Evolutionary conservation across 2,329 filamentous ascomycete genomes (phyloP).

Genomic region (Epichloe baconii): DNA sequence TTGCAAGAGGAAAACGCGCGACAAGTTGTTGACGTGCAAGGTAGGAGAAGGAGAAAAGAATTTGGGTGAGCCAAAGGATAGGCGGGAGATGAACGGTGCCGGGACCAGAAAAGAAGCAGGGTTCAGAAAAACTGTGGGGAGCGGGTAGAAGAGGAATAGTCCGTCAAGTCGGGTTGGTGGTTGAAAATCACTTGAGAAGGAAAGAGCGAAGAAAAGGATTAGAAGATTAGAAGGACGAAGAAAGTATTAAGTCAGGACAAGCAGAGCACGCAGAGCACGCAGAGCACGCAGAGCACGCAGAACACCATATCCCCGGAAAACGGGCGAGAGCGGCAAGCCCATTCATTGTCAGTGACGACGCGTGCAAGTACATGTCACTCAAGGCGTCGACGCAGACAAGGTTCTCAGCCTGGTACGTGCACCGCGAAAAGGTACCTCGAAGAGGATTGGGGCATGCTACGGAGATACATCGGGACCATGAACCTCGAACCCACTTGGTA

Average conservation of each 20-base stretch:
- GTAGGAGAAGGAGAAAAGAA: slow-evolving; percentile 15
- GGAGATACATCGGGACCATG: slow-evolving; percentile 1
- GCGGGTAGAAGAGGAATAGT: slow-evolving; percentile 4
- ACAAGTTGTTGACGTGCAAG: slow-evolving; percentile 12
- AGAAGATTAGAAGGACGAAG: background rate
- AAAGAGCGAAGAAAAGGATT: background rate
- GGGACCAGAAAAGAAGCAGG: slow-evolving; percentile 7
- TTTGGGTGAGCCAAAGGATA: slow-evolving; percentile 7
- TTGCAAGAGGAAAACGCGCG: slow-evolving; percentile 8
- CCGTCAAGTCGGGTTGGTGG: background rate
- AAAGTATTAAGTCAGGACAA: background rate
- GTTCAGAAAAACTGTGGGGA: slow-evolving; percentile 9
- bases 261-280: background rate
- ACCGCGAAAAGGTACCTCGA: slow-evolving; percentile 7
- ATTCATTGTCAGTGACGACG: background rate
- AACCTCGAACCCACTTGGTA: slow-evolving; percentile 1
- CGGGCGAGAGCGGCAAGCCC: slow-evolving; percentile 3
- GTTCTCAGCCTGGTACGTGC: slow-evolving; percentile 1
- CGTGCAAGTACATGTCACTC: background rate
- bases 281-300: background rate
- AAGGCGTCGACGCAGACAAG: slow-evolving; percentile 5
- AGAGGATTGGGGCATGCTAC: slow-evolving; percentile 1
- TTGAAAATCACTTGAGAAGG: background rate
- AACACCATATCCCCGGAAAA: background rate
- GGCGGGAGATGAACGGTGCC: slow-evolving; percentile 10